phyloP scores from a whole-genome alignment of 2,329 filamentous ascomycete species.

The Penicillium paneum region DNA sequence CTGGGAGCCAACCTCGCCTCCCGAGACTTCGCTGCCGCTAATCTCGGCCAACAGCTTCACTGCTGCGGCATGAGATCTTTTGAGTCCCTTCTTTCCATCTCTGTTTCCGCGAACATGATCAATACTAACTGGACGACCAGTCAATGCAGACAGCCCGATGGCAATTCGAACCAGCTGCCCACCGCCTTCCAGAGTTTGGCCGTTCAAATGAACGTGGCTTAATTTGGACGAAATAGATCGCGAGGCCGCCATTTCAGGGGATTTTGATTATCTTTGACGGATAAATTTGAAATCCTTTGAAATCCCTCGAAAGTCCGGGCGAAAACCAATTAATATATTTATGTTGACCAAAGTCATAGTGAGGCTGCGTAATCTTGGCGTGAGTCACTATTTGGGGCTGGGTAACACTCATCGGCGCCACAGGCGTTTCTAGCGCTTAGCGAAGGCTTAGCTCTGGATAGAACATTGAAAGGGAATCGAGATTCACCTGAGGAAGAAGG shows the following conservation, averaged over 20 bases:
- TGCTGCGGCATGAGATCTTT: conserved; percentile 56
- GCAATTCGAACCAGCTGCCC: conserved; percentile 60
- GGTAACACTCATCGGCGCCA: too few species aligned
- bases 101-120: conserved; percentile 53
- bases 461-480: not conserved
- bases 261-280: not conserved
- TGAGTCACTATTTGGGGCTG: conserved; percentile 1
- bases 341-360: not conserved
- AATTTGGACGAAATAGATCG: not conserved
- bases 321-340: not conserved
- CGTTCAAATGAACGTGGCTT: conserved; percentile 46
- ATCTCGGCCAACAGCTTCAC: conserved; percentile 53
- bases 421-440: not conserved
- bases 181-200: conserved; percentile 59
- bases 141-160: conserved; percentile 54
- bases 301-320: not conserved
- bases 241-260: not conserved
- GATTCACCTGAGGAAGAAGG: not conserved
- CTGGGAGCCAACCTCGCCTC: conserved; percentile 36
- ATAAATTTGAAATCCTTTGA: not conserved
- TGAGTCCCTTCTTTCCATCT: conserved; percentile 52
- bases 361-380: conserved; percentile 1
- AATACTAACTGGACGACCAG: conserved; percentile 49
- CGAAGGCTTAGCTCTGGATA: not conserved
- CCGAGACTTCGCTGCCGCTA: conserved; percentile 43